These are phyloP conservation scores for Clonostachys rosea DNA, from an alignment of 2,329 filamentous ascomycete species.

Conservation along the genomic window DNA sequence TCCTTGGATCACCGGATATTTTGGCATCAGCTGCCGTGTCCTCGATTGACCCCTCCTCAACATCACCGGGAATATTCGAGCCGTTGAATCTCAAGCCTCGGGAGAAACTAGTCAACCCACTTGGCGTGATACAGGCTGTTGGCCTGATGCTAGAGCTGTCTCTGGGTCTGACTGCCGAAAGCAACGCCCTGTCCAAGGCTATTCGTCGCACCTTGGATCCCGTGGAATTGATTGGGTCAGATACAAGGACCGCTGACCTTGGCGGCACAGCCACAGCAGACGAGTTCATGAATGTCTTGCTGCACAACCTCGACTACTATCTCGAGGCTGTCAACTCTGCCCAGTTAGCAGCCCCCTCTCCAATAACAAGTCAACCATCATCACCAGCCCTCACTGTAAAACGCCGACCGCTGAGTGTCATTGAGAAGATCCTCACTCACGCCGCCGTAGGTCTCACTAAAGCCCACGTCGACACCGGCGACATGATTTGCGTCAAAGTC, in stretches of 20 bases:
- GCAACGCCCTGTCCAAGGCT: slow-evolving; percentile 4
- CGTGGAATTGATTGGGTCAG: slow-evolving; percentile 5
- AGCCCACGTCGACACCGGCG: slow-evolving; percentile 23
- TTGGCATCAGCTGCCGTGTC: slow-evolving; percentile 4
- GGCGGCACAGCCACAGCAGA: slow-evolving; percentile 4
- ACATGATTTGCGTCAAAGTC: slow-evolving; percentile 32
- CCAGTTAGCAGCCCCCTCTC: neutral
- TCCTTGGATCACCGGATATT: slow-evolving; percentile 5
- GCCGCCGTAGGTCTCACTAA: slow-evolving; percentile 26
- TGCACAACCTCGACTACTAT: slow-evolving; percentile 6
- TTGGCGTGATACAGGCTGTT: slow-evolving; percentile 5
- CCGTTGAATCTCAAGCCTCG: slow-evolving; percentile 5
- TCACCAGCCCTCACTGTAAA: neutral
- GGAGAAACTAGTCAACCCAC: slow-evolving; percentile 3
- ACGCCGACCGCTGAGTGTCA: slow-evolving; percentile 28
- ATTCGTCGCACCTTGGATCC: slow-evolving; percentile 8
- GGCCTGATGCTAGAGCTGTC: slow-evolving; percentile 6
- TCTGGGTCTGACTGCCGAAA: slow-evolving; percentile 2
- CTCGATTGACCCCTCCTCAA: neutral
- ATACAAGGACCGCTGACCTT: slow-evolving; percentile 4
- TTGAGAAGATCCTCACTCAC: slow-evolving; percentile 39
- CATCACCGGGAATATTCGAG: slow-evolving; percentile 5
- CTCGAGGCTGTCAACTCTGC: slow-evolving; percentile 7
- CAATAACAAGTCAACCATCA: neutral
- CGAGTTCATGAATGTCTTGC: slow-evolving; percentile 4